Conservation (phyloP, 805 yeast genomes). For the Saturnispora ahearnii region DNA sequence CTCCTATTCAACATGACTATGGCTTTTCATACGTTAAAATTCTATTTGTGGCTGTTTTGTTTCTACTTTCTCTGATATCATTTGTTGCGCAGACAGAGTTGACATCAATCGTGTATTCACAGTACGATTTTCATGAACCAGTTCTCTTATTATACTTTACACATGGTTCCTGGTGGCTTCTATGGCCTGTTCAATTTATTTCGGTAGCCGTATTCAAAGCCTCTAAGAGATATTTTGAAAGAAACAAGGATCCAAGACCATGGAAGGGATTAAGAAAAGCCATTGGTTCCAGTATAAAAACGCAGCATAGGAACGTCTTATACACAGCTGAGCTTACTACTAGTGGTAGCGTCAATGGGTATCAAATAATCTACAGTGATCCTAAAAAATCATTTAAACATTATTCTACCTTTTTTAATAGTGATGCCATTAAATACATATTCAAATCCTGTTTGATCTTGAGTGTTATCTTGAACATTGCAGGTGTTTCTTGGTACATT, state of each 20-base stretch:
- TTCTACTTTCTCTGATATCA: conserved; percentile 41
- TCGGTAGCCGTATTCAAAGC: conserved; percentile 41
- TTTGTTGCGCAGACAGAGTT: conserved; percentile 78
- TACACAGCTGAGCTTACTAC: conserved; percentile 31
- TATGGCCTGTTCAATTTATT: conserved; percentile 62
- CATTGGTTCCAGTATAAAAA: conserved; percentile 30
- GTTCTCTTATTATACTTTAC: conserved; percentile 56
- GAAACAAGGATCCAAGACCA: conserved; percentile 17
- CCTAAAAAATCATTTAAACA: conserved; percentile 21
- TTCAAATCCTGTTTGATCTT: conserved; percentile 35
- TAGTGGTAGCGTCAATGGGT: conserved; percentile 21
- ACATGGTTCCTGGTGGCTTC: conserved; percentile 67
- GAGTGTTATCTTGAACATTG: conserved; percentile 54
- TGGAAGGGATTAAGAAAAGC: conserved; percentile 28
- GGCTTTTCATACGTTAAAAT: conserved; percentile 30
- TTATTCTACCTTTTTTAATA: conserved; percentile 28
- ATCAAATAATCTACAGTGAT: conserved; percentile 24
- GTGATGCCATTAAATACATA: conserved; percentile 44
- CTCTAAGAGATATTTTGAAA: conserved; percentile 20
- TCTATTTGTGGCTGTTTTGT: conserved; percentile 38
- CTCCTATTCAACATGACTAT: conserved; percentile 29
- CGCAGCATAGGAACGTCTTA: conserved; percentile 35
- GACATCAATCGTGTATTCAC: conserved; percentile 57
- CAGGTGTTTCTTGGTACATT: conserved; percentile 80
- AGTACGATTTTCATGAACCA: conserved; percentile 56